Evolutionary conservation across 495 filamentous ascomycete genomes (phyloP).

Genomic region (Jackrogersella minutella): DNA sequence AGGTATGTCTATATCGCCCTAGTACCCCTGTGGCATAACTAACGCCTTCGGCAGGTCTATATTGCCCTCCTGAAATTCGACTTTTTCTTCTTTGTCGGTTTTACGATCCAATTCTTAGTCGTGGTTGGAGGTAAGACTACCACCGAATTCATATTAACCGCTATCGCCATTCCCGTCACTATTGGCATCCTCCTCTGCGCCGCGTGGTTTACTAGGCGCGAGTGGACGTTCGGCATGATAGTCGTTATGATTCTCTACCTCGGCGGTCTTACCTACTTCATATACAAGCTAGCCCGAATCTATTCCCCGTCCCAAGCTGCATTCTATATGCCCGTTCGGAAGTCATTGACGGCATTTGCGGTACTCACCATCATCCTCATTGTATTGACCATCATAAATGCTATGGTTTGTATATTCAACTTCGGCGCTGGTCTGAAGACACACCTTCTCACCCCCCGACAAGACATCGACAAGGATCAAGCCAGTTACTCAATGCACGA

Average conservation of each 20-base stretch:
- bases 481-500: conserved; percentile 74
- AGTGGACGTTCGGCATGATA: conserved; percentile 80
- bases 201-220: conserved; percentile 82
- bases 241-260: conserved; percentile 85
- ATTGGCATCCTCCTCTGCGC: conserved; percentile 85
- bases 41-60: conserved; percentile 76
- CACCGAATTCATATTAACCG: conserved; percentile 83
- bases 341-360: conserved; percentile 89
- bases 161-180: conserved; percentile 88
- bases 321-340: conserved; percentile 75
- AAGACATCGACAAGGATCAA: conserved; percentile 74
- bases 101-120: conserved; percentile 96
- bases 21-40: conserved; percentile 28
- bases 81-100: conserved; percentile 99
- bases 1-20: conserved; percentile 64
- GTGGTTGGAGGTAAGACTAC: conserved; percentile 75
- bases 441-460: conserved; percentile 73
- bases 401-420: conserved; percentile 84
- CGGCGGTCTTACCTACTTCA: conserved; percentile 90
- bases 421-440: conserved; percentile 91
- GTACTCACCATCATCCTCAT: conserved; percentile 90
- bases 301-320: conserved; percentile 65
- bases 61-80: conserved; percentile 98
- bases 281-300: conserved; percentile 98
- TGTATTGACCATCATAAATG: conserved; percentile 87